These are phyloP conservation scores for Plasmodium cynomolgi DNA, from an alignment of 169 alveolate genomes.

Conservation along the genomic window DNA sequence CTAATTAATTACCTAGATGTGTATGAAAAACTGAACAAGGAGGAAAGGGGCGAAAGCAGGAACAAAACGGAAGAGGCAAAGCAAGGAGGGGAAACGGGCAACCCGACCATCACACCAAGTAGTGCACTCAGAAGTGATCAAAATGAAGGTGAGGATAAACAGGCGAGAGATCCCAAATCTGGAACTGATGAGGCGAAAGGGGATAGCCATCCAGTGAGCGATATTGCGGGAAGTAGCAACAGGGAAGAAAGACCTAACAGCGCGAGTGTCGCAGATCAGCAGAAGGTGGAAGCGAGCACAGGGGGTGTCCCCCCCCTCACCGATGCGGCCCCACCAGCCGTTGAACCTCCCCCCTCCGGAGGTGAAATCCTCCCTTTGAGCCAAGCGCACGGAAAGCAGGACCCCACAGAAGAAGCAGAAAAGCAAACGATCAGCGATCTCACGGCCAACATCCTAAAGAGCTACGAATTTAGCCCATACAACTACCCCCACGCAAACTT, in stretches of 20 bases:
- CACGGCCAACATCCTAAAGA: conserved; percentile 6
- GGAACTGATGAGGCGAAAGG: background rate
- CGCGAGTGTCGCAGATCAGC: background rate
- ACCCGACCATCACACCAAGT: background rate
- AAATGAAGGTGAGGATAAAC: background rate
- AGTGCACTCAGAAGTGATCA: background rate
- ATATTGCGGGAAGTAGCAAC: background rate
- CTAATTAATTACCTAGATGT: background rate
- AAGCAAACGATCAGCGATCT: background rate
- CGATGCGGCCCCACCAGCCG: background rate
- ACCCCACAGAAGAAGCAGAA: background rate
- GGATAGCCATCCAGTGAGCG: background rate
- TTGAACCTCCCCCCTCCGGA: background rate
- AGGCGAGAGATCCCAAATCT: background rate
- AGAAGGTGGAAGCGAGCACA: background rate
- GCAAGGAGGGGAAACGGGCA: background rate
- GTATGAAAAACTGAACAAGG: background rate
- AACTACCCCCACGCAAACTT: conserved; percentile 1
- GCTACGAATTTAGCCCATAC: conserved; percentile 7
- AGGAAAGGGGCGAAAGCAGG: background rate
- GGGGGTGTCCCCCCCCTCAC: background rate
- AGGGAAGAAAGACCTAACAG: background rate
- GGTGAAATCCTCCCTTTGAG: background rate
- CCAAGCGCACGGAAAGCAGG: background rate
- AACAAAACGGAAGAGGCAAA: background rate